Base-by-base conservation (phyloP, 1,284 basidiomycete genomes). In the Cutaneotrichosporon arboriforme region DNA sequence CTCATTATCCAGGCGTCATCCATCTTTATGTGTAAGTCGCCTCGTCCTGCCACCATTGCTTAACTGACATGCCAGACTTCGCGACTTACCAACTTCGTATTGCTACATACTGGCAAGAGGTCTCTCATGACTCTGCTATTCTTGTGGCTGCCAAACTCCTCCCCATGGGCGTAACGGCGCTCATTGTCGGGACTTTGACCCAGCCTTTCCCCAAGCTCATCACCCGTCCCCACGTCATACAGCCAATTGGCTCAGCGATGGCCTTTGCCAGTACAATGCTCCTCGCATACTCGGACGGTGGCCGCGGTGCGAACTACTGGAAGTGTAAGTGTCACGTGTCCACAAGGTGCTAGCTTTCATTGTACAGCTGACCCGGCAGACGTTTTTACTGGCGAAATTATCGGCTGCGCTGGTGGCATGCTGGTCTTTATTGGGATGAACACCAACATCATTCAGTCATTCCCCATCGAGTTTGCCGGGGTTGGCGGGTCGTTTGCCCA, bases 61-160 rank as follows among this genome's bases (percentile, higher is more conserved):
- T 14, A 2, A 1, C 41, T 43, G 14, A 31, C 26, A 43, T 15
- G 14, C 41, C 41, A 43, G 41, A 54, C 56, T 65, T 74, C 46
- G 72, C 72, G 4, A 65, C 62, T 26, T 65, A 58, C 46, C 70
- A 73, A 57, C 69, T 73, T 46, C 66, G 72, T 45, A 54, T 66
- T 26, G 72, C 70, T 8, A 72, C 69, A n/a, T 74, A 66, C 55
- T 74, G 67, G 63, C 70, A 74, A 54, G 63, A 63, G 23, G 66
- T 60, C 2, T 59, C 67, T 4, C 57, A 61, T 52, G 49, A 73
- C 57, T 64, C 64, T 4, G 47, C 72, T 34, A 74, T 74, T 53
- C 61, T 73, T 31, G 50, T 69, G 12, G 69, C 72, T 12, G 70
- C 65, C 57, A 69, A 67, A 44, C 57, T 74, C 12, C 55, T 73